These are phyloP conservation scores for Aspergillus jensenii DNA, from an alignment of 2,329 filamentous ascomycete genomes.

Conservation along the genomic window DNA sequence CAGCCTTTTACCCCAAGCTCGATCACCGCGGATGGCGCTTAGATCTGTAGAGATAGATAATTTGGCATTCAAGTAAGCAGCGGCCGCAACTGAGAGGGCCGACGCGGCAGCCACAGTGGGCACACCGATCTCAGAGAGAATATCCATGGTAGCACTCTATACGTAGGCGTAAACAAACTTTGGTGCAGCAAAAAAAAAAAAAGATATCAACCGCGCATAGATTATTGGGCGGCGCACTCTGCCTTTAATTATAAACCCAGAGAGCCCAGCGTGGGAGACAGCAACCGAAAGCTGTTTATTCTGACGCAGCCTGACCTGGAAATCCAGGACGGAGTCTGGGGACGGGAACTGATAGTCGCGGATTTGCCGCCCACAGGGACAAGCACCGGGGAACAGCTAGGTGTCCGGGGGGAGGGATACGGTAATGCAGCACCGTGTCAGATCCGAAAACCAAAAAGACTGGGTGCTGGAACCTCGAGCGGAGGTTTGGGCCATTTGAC, in stretches of 20 bases:
- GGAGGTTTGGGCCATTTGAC: too few relatives aligned
- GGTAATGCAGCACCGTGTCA: conserved; percentile 1
- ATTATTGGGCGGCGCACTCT: background rate
- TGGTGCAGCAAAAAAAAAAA: background rate
- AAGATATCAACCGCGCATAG: background rate
- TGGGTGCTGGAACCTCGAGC: background rate
- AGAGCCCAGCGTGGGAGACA: background rate
- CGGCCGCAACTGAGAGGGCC: conserved; percentile 35
- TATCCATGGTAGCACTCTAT: conserved; percentile 22
- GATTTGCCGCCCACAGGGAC: conserved; percentile 24
- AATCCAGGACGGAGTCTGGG: conserved; percentile 16
- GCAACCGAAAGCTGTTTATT: background rate
- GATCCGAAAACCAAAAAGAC: background rate
- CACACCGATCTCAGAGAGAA: conserved; percentile 27
- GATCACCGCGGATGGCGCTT: conserved; percentile 33
- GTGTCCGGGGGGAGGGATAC: background rate
- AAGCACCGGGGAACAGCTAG: background rate
- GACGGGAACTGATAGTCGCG: conserved; percentile 25
- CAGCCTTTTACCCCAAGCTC: conserved; percentile 34
- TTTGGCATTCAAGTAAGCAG: conserved; percentile 47
- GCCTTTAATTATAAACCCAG: background rate
- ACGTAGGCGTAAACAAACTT: background rate
- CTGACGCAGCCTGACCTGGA: background rate
- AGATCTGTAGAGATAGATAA: conserved; percentile 43
- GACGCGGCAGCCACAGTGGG: conserved; percentile 35